Evolutionary conservation across 768 basidiomycete genomes (phyloP), one percentile per base, ranked within the genome.

Genomic region (Inosperma sp.): DNA sequence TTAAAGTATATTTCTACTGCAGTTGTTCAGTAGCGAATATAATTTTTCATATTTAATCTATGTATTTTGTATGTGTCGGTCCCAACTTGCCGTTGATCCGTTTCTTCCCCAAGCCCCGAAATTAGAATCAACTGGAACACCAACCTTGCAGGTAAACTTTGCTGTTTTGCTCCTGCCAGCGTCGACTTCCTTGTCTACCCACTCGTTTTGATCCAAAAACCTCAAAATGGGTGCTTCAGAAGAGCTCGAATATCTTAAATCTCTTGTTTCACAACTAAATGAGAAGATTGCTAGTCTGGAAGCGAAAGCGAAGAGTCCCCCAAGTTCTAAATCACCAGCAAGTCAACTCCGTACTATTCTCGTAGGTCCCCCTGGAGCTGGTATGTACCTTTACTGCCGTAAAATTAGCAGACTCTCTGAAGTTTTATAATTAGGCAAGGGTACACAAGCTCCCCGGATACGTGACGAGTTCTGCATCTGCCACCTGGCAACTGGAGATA

Each of bases 401-500:
- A 30, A 45, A 7, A 21, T 48, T 8, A 34, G 12, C 14, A 21
- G 22, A 34, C 27, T 25, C 21, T 56, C 23, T 51, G 49, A 21
- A 35, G 30, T n/a, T 30, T 17, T 30, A 49, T 57, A 26, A 50
- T 23, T 64, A 96, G 95, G 95, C 59, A 99, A 99, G 78, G 96
- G 96, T 22, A 99, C 96, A 3, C 96, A 99, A 69, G 96, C 93
- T 0, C 95, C 96, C 5, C 81, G 77, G 65, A 93, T 99, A 73
- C 83, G 86, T 46, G 84, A 92, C 56, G 80, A 89, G 63, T 99
- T 88, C 76, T 94, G 93, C 65, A 83, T 99, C 37, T 99, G 96
- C 76, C 96, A 99, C 74, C 76, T 99, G 60, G 95, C 96, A 21
- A 99, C 96, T 25, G 96, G 96, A 16, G 96, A 99, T 75, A 95